Percentiles rank a stretch among this genome's conserved stretches.
phyloP scores from a whole-genome alignment of 1,284 basidiomycete genomes.

The Kwoniella shivajii region DNA sequence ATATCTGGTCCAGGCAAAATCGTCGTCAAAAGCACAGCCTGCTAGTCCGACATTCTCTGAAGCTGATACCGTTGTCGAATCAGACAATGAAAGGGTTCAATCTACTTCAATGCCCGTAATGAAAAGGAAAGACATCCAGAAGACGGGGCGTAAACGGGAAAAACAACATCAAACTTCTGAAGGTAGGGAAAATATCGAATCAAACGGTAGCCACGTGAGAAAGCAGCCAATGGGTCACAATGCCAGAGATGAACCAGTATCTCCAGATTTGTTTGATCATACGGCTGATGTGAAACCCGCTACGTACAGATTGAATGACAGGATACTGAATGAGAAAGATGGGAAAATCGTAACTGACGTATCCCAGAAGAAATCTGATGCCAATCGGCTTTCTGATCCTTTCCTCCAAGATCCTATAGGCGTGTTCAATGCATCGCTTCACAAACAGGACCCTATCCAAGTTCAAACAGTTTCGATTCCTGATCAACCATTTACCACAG shows the following conservation, averaged over 20 bases:
- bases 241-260: neutral
- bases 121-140: neutral
- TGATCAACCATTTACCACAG: no score
- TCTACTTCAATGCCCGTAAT: neutral
- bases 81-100: neutral
- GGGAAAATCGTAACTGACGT: neutral
- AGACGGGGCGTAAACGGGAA: no score
- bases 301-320: neutral
- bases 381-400: no score
- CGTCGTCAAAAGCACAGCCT: no score
- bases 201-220: no score
- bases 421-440: neutral
- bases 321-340: neutral
- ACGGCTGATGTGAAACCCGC: neutral
- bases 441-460: neutral
- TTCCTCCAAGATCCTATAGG: neutral
- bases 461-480: neutral
- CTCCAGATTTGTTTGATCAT: neutral
- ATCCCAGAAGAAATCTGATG: neutral
- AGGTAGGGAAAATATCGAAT: no score
- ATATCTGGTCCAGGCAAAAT: no score
- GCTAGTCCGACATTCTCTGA: neutral
- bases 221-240: neutral
- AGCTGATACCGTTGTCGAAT: neutral
- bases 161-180: no score